Evolutionary conservation across 2,329 filamentous ascomycete species (phyloP).

Genomic region (Alternaria ventricosa): DNA sequence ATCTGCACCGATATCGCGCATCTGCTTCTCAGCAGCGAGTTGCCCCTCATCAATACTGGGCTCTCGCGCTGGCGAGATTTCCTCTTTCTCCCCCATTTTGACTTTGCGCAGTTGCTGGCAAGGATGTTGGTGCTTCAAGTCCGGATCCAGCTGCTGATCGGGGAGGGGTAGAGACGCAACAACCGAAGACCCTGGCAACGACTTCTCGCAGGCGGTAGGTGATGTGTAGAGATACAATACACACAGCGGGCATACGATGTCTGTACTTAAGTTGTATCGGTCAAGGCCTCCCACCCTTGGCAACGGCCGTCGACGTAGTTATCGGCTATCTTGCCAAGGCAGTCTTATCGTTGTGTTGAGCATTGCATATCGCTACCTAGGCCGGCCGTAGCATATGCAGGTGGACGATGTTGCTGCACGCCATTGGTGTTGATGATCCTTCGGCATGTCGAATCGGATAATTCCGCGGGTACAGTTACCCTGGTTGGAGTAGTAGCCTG

Average conservation of each 20-base stretch:
- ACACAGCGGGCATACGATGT: neutral
- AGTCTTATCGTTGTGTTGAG: constrained; percentile 15
- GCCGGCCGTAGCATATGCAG: constrained; percentile 14
- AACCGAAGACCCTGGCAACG: neutral
- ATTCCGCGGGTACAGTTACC: constrained; percentile 24
- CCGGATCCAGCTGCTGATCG: neutral
- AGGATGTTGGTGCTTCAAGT: neutral
- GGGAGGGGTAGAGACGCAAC: neutral
- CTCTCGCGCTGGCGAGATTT: constrained; percentile 28
- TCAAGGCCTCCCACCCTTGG: constrained; percentile 24
- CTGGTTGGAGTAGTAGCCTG: constrained; percentile 8
- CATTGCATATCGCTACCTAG: constrained; percentile 20
- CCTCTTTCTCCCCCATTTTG: constrained; percentile 33
- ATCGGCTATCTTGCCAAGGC: constrained; percentile 18
- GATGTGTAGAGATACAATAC: neutral
- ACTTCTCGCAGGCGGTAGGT: neutral
- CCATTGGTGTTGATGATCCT: constrained; percentile 23
- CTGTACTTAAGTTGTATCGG: neutral
- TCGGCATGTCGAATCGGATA: constrained; percentile 30
- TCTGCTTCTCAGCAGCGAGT: constrained; percentile 41
- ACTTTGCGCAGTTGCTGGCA: neutral
- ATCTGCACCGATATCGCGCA: constrained; percentile 54
- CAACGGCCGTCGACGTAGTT: constrained; percentile 16
- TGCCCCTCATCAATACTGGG: constrained; percentile 39
- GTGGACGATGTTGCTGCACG: constrained; percentile 11